Evolutionary conservation across 106 monocot species (phyloP).

Genomic region (Cymbidium sinense): DNA sequence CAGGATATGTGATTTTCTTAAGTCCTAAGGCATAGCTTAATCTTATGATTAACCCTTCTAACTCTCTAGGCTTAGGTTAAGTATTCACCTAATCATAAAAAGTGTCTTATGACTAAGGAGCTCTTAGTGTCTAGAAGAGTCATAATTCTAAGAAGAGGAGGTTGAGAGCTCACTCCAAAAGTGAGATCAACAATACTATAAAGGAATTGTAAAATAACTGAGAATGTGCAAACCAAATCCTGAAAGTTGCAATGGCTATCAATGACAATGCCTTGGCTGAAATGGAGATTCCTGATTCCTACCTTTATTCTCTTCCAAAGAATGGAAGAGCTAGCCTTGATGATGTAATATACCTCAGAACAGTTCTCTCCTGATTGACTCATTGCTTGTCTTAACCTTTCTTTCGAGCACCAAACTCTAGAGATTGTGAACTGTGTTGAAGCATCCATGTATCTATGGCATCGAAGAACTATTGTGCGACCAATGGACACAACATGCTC

Average conservation of each 20-base stretch:
- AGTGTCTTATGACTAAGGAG: too few relatives aligned
- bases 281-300: constrained; percentile 80
- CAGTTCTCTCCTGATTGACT: constrained; percentile 86
- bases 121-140: too few relatives aligned
- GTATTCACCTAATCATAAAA: too few relatives aligned
- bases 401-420: constrained; percentile 83
- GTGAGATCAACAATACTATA: too few relatives aligned
- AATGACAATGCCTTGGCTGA: constrained; percentile 76
- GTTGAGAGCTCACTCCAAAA: too few relatives aligned
- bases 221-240: constrained; percentile 72
- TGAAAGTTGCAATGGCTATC: constrained; percentile 90
- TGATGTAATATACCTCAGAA: constrained; percentile 75
- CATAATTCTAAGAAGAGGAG: too few relatives aligned
- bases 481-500: constrained; percentile 19
- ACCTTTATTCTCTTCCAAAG: constrained; percentile 78
- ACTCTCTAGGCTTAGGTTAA: too few relatives aligned
- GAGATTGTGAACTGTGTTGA: constrained; percentile 87
- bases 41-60: too few relatives aligned
- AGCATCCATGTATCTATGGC: constrained; percentile 71
- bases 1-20: too few relatives aligned
- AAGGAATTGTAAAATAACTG: constrained; percentile 76
- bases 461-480: constrained; percentile 26
- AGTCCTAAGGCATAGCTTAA: too few relatives aligned
- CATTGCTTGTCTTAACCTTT: constrained; percentile 75
- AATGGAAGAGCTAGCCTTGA: constrained; percentile 78